Evolutionary conservation across 1,139 yeast species (phyloP), one percentile per base, ranked within the genome.

Genomic region (Blastobotrys capitulatus): DNA sequence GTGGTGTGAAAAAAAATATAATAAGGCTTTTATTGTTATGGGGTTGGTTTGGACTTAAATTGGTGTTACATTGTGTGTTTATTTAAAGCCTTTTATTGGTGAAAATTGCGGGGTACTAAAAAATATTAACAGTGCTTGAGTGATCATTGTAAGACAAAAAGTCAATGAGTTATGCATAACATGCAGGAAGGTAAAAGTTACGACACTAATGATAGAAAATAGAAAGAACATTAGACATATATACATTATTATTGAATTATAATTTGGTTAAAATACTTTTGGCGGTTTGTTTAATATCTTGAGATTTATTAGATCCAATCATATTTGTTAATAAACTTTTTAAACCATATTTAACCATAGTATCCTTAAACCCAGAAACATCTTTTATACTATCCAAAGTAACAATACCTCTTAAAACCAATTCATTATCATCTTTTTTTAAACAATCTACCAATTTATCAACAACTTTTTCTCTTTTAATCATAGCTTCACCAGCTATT

Each of bases 401-500:
- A 6, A 54, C 57, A 16, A 54, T 50, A n/a, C 56, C 59, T 12
- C 63, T 46, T 1, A 54, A 22, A n/a, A 52, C 15, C 44, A 58
- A 25, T 19, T 51, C 53, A 10, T 32, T 42, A 38, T 50, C 52
- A 19, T 48, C 39, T 18, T 77, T 70, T 44, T 27, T 37, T 34
- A 50, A 35, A 73, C 46, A 19, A 9, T 32, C 41, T n/a, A 51
- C 22, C 29, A 58, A 46, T 25, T 52, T 47, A n/a, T 53, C 57
- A 29, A 61, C 43, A 13, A 61, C 52, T 38, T 56, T 52, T 26
- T 49, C 52, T 25, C 52, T 52, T 32, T 50, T 37, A 29, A 55
- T 54, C 53, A 67, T 52, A n/a, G 54, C 57, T 12, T 50, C 53
- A 5, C 60, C 62, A 1, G 68, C 65, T n/a, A n/a, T n/a, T 2